phyloP scores from a whole-genome alignment of 192 early-diverging fungal species.

The Coemansia sp. region DNA sequence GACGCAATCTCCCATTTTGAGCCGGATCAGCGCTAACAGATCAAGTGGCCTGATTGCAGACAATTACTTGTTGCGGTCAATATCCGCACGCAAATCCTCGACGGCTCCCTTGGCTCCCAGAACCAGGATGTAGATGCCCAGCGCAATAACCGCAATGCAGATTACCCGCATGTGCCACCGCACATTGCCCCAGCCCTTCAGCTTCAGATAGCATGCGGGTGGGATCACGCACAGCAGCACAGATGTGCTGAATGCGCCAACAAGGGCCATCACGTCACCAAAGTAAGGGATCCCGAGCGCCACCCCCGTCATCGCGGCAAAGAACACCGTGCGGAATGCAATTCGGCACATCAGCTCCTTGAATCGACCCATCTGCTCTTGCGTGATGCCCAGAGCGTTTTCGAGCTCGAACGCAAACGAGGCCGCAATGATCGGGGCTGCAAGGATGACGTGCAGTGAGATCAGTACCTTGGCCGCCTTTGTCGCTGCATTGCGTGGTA shows the following conservation, averaged over 20 bases:
- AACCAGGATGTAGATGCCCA: constrained; percentile 30
- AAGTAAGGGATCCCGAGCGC: constrained; percentile 75
- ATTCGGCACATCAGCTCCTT: constrained; percentile 56
- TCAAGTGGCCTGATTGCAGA: constrained; percentile 7
- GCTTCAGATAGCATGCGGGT: constrained; percentile 63
- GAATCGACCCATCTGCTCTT: constrained; percentile 43
- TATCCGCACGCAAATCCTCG: constrained; percentile 26
- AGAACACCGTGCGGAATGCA: constrained; percentile 54
- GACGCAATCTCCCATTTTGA: not conserved
- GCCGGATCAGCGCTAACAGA: not conserved
- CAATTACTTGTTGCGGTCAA: constrained; percentile 10
- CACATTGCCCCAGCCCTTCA: constrained; percentile 61
- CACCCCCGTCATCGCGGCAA: constrained; percentile 56
- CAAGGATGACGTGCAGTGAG: constrained; percentile 77
- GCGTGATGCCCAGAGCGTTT: constrained; percentile 55
- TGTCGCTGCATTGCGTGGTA: constrained; percentile 59
- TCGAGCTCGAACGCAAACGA: constrained; percentile 73
- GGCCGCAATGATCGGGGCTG: constrained; percentile 73
- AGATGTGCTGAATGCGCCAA: constrained; percentile 73
- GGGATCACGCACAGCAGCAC: constrained; percentile 76
- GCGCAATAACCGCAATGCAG: constrained; percentile 57
- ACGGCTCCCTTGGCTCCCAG: constrained; percentile 38
- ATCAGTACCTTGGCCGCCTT: constrained; percentile 71
- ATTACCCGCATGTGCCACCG: constrained; percentile 52
- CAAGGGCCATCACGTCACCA: constrained; percentile 69